phyloP scores from a whole-genome alignment of 2,329 filamentous ascomycete species.

The Acrodontium crateriforme region DNA sequence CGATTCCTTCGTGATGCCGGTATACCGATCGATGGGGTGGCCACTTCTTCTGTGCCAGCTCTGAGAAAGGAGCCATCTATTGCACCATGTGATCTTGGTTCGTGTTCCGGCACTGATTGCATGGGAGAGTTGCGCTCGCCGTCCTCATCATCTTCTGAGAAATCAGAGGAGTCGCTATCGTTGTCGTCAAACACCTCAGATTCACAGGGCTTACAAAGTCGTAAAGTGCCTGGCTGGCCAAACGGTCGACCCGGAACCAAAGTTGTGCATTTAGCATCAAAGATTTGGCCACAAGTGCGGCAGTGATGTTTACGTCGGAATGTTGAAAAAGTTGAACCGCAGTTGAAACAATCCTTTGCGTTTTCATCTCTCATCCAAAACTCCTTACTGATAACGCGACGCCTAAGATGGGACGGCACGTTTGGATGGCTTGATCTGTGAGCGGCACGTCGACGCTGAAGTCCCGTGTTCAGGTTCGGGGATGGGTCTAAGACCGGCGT shows the following conservation, averaged over 20 bases:
- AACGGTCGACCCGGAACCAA: slow-evolving; percentile 81
- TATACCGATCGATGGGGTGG: slow-evolving; percentile 50
- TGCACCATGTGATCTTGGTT: too few relatives aligned
- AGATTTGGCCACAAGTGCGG: slow-evolving; percentile 91
- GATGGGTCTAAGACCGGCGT: slow-evolving; percentile 10
- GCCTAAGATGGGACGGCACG: slow-evolving; percentile 52
- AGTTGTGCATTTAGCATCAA: slow-evolving; percentile 89
- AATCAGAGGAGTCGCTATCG: slow-evolving; percentile 85
- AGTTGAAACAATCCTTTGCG: slow-evolving; percentile 92
- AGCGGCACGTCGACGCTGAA: slow-evolving; percentile 13
- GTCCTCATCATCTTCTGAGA: slow-evolving; percentile 53
- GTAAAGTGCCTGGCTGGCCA: slow-evolving; percentile 67
- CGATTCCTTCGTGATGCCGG: slow-evolving; percentile 53
- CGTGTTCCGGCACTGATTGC: too few relatives aligned
- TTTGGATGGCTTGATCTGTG: slow-evolving; percentile 12
- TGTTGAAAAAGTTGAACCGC: slow-evolving; percentile 77
- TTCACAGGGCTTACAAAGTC: slow-evolving; percentile 88
- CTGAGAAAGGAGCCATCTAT: slow-evolving; percentile 11
- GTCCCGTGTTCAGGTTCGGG: slow-evolving; percentile 15
- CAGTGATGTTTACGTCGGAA: slow-evolving; percentile 96
- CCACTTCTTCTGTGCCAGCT: slow-evolving; percentile 20
- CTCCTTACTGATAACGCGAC: slow-evolving; percentile 81
- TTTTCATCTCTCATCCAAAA: slow-evolving; percentile 97
- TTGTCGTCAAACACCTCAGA: slow-evolving; percentile 81
- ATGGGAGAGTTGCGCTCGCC: slow-evolving; percentile 11